phyloP scores from a whole-genome alignment of 257 asterid genomes.

The Salvia miltiorrhiza region DNA sequence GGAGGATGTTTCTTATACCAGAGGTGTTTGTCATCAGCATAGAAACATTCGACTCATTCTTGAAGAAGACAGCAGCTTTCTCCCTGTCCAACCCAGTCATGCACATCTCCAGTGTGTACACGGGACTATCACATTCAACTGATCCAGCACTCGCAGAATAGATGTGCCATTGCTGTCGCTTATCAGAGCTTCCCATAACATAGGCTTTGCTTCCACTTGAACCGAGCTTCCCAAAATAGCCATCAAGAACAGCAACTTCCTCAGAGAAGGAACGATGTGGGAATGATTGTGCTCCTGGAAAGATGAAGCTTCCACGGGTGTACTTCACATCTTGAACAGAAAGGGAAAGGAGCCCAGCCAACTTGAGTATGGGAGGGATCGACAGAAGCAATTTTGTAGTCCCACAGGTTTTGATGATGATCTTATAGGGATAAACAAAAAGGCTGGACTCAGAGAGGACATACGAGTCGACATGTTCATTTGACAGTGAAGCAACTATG shows the following conservation, averaged over 20 bases:
- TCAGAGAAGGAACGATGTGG: slow-evolving; percentile 80
- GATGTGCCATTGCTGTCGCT: slow-evolving; percentile 67
- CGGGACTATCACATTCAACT: slow-evolving; percentile 33
- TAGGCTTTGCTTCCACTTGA: slow-evolving; percentile 61
- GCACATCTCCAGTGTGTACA: slow-evolving; percentile 77
- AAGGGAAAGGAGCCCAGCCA: slow-evolving; percentile 50
- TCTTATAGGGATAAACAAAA: slow-evolving; percentile 63
- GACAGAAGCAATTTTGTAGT: slow-evolving; percentile 69
- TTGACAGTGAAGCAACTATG: slow-evolving; percentile 65
- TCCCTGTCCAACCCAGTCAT: slow-evolving; percentile 79
- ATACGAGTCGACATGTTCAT: slow-evolving; percentile 61
- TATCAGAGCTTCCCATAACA: slow-evolving; percentile 49
- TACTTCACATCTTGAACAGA: slow-evolving; percentile 53
- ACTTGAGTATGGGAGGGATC: slow-evolving; percentile 67
- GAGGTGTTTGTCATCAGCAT: slow-evolving; percentile 52
- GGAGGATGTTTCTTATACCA: slow-evolving; percentile 73
- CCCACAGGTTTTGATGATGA: slow-evolving; percentile 84
- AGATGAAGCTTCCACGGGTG: slow-evolving; percentile 79
- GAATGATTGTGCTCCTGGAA: slow-evolving; percentile 75
- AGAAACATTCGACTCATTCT: slow-evolving; percentile 49
- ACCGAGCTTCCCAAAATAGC: slow-evolving; percentile 61
- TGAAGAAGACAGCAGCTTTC: slow-evolving; percentile 64
- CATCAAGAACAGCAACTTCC: slow-evolving; percentile 69
- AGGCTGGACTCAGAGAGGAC: slow-evolving; percentile 92
- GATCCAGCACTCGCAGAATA: slow-evolving; percentile 58